A percentile compares a stretch with the other conserved stretches of the same genome.
These are phyloP conservation scores for Claviceps capensis DNA, from an alignment of 2,329 filamentous ascomycete genomes.

Conservation along the genomic window DNA sequence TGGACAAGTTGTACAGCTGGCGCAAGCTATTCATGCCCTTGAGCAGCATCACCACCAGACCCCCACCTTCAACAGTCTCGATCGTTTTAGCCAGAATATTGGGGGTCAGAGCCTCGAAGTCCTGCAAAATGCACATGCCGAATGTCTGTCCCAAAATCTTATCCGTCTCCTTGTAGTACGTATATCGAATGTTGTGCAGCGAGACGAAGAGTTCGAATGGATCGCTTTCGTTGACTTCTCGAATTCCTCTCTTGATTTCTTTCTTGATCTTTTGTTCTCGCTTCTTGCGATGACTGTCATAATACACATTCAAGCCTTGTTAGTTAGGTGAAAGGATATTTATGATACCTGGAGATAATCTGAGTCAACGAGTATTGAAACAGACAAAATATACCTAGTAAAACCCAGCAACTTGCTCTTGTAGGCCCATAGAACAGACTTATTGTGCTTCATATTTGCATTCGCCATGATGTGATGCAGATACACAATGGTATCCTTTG, in stretches of 20 bases:
- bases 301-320: background rate
- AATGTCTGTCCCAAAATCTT: slow-evolving; percentile 98
- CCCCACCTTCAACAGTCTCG: slow-evolving; percentile 94
- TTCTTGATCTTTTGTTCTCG: slow-evolving; percentile 97
- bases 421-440: slow-evolving; percentile 95
- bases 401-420: slow-evolving; percentile 95
- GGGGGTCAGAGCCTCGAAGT: slow-evolving; percentile 96
- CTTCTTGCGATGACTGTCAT: slow-evolving; percentile 76
- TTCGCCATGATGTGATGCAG: slow-evolving; percentile 83
- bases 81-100: slow-evolving; percentile 89
- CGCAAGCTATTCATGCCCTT: slow-evolving; percentile 97
- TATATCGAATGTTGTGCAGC: slow-evolving; percentile 93
- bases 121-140: slow-evolving; percentile 95
- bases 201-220: slow-evolving; percentile 96
- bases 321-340: background rate
- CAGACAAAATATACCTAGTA: slow-evolving; percentile 41
- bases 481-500: slow-evolving; percentile 95
- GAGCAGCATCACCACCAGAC: slow-evolving; percentile 74
- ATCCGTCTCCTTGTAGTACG: slow-evolving; percentile 99
- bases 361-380: background rate
- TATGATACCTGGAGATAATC: background rate
- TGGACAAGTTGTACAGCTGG: slow-evolving; percentile 89
- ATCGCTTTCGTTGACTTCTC: slow-evolving; percentile 85
- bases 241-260: slow-evolving; percentile 87
- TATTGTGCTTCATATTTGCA: slow-evolving; percentile 76